A percentile compares a stretch with the other conserved stretches of the same genome.
phyloP scores from a whole-genome alignment of 2,329 filamentous ascomycete species.

The Trichoderma aggressivum region DNA sequence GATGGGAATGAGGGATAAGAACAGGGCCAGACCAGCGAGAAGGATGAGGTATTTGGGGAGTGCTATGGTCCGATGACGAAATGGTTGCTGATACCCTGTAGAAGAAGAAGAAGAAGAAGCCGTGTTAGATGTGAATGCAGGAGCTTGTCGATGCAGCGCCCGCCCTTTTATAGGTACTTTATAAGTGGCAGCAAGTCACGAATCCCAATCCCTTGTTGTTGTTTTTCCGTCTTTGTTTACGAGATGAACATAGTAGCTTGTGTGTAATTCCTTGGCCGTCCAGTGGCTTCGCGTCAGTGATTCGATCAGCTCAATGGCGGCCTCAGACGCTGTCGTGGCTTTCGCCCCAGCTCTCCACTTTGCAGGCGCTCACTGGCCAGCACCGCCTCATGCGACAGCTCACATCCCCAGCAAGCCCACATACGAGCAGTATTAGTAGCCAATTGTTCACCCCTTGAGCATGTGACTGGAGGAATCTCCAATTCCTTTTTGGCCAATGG shows the following conservation, averaged over 20 bases:
- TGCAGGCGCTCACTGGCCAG: slow-evolving; percentile 11
- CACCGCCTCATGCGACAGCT: slow-evolving; percentile 15
- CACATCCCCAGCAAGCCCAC: neutral
- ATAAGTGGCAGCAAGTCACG: neutral
- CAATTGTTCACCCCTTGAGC: neutral
- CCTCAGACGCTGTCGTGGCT: slow-evolving; percentile 10
- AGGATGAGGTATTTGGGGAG: slow-evolving; percentile 3
- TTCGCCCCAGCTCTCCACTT: slow-evolving; percentile 17
- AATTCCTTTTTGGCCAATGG: neutral
- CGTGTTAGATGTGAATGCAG: neutral
- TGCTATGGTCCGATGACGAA: neutral
- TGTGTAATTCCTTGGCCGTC: neutral
- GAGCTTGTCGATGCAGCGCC: neutral
- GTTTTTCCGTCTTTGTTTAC: neutral
- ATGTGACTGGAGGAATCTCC: neutral
- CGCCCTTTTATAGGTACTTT: neutral
- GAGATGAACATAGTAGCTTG: neutral
- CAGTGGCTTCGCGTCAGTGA: neutral
- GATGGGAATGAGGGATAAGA: slow-evolving; percentile 9
- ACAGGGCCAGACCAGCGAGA: neutral
- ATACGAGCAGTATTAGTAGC: neutral
- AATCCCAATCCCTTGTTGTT: neutral
- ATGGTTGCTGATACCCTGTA: neutral
- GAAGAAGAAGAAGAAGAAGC: neutral
- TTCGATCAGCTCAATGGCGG: slow-evolving; percentile 9